A percentile compares a stretch with the other conserved stretches of the same genome.
These are phyloP conservation scores for Fagopyrum esculentum DNA, from an alignment of 148 eudicot genomes.

Conservation along the genomic window DNA sequence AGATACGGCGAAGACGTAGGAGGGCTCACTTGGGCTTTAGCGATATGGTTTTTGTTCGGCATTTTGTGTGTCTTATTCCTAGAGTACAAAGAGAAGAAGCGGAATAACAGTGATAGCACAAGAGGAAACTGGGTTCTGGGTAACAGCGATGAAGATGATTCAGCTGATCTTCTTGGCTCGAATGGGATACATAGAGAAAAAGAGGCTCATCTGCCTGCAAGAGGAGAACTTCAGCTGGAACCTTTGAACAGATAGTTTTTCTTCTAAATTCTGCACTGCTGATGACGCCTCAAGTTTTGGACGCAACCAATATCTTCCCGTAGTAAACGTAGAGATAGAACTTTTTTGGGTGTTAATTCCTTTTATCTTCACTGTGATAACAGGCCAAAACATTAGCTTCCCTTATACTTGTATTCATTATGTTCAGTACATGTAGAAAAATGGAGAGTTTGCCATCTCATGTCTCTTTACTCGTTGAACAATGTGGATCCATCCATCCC, in stretches of 20 bases:
- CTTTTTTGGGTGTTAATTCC: constrained; percentile 7
- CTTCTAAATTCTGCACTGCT: neutral
- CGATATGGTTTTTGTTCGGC: constrained; percentile 64
- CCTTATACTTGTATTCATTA: constrained; percentile 10
- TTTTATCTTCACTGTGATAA: neutral
- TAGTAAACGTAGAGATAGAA: neutral
- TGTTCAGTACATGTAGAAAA: neutral
- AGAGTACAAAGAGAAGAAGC: constrained; percentile 51
- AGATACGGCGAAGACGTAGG: constrained; percentile 65
- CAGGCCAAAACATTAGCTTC: neutral
- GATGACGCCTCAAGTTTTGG: neutral
- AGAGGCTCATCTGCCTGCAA: constrained; percentile 39
- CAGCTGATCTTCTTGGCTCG: constrained; percentile 57
- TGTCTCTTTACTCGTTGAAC: neutral
- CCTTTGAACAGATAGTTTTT: constrained; percentile 46
- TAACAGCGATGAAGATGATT: constrained; percentile 55
- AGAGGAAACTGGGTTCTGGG: constrained; percentile 79
- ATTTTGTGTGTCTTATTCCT: constrained; percentile 48
- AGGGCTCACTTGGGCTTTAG: constrained; percentile 72
- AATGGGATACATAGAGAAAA: constrained; percentile 34
- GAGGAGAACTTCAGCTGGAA: constrained; percentile 88
- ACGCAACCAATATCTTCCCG: neutral
- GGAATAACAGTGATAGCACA: constrained; percentile 27
- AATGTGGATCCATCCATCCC: neutral
- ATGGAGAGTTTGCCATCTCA: constrained; percentile 6